Base-by-base conservation (phyloP, 2,329 filamentous ascomycete species). In the Trichoderma cornu-damae region DNA sequence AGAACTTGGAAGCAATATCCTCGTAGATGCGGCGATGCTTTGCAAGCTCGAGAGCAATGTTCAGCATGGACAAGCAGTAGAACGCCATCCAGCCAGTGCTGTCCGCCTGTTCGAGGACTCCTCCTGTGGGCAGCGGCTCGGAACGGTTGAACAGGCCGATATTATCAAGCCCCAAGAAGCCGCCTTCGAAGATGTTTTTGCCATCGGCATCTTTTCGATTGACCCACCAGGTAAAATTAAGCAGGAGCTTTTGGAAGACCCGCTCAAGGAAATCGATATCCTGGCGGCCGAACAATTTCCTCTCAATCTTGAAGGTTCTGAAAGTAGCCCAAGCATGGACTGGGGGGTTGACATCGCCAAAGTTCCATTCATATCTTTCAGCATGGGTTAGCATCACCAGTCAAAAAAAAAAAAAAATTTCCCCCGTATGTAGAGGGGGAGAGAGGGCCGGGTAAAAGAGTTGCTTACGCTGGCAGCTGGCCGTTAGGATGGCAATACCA, bases 201-300 rank as follows among this genome's bases (percentile, higher is more conserved):
- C 91, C 93, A 8, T 96, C 90, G 9, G 82, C 81, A 66, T 97
- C 93, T 73, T 97, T 97, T 59, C 93, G 88, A 71, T 97, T 97
- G 18, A 96, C 93, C 93, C 93, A 97, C 94, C 94, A 97, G 3
- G 94, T 97, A 72, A 97, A 97, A 75, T 97, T 97, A 61, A 97
- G 79, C 22, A 97, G 78, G 60, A 97, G 75, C 72, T 97, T 97
- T 69, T 97, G 94, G 77, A 97, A 97, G 4, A 96, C 91, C 18
- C 93, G 84, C 77, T 97, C 93, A 8, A 97, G 80, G 73, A 96
- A 97, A 72, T 97, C 94, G 30, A 96, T 78, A 69, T 97, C 93
- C 68, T 96, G 90, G 32, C 90, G 85, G 38, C 93, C 94, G 66
- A 96, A 97, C 78, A 97, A 84, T 76, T 97, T 97, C 64, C 94